Base-by-base conservation (phyloP, 2,329 filamentous ascomycete genomes). In the Aspergillus clavatus region DNA sequence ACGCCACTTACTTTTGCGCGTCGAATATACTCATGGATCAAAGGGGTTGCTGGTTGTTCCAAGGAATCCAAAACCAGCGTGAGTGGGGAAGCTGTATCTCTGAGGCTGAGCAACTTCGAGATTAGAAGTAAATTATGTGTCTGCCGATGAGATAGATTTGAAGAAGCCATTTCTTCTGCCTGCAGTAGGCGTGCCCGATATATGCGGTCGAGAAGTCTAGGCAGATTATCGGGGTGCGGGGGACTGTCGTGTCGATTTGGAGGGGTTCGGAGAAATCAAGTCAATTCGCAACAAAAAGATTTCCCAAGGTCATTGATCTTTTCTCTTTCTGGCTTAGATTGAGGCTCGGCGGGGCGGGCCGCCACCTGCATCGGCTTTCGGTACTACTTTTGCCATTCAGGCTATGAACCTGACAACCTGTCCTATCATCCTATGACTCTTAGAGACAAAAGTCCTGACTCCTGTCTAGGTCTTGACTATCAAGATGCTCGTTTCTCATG, bases 111-210 rank as follows among this genome's bases (percentile, higher is more conserved):
- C 2, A 95, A 74, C 61, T 89, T 90, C 52, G 89, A 87, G 44
- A 95, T 82, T 2, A 95, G 75, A 2, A 95, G 79, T 18, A 94
- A 72, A 63, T 89, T 90, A 68, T 95, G 89, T 16, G 88, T 90
- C 53, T 88, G 81, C 23, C 86, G 78, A 61, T 95, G 87, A 38
- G 71, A 66, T 12, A 71, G 46, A 43, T 60, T 65, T 38, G 57
- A 47, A n/a, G 65, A 55, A 11, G 66, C 58, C 69, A 71, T 70
- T 3, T 28, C 27, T 21, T 7, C 27, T 24, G 8, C 14, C 16
- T 4, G 26, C 24, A 36, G 36, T n/a, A 31, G 10, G 8, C 23
- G 4, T 8, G 23, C 23, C 23, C 5, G 23, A 24, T 24, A 24
- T 24, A 24, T 24, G 23, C 23, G 23, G 4, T 8, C 23, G 4